Percentiles rank a stretch among this genome's conserved stretches.
Conservation (phyloP, 2,329 filamentous ascomycete genomes). For the Xylaria sp. region DNA sequence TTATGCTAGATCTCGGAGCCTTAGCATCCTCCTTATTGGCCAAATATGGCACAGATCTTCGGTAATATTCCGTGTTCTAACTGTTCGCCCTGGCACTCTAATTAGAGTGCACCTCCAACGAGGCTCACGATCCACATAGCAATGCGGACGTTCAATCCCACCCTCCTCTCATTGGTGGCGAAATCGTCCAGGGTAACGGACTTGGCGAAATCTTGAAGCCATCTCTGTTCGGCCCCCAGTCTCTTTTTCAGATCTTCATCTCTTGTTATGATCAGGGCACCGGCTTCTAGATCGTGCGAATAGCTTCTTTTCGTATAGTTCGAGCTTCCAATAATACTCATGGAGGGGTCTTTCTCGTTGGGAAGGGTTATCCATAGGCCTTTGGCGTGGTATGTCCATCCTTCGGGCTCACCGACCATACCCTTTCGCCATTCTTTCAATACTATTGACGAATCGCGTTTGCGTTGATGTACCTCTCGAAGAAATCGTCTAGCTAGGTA, state of each 20-base stretch:
- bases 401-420: slow-evolving; percentile 79
- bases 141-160: slow-evolving; percentile 83
- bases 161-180: slow-evolving; percentile 80
- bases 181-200: slow-evolving; percentile 80
- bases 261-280: slow-evolving; percentile 83
- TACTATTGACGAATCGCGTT: slow-evolving; percentile 67
- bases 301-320: slow-evolving; percentile 98
- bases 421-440: slow-evolving; percentile 91
- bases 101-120: slow-evolving; percentile 84
- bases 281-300: slow-evolving; percentile 88
- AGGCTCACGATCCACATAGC: slow-evolving; percentile 94
- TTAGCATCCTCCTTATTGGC: slow-evolving; percentile 7
- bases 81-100: neutral
- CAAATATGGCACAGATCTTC: slow-evolving; percentile 21
- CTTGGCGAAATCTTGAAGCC: slow-evolving; percentile 79
- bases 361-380: slow-evolving; percentile 89
- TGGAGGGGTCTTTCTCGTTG: slow-evolving; percentile 70
- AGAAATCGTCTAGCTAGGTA: slow-evolving; percentile 86
- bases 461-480: slow-evolving; percentile 60
- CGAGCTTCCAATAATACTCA: slow-evolving; percentile 88
- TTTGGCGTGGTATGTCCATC: slow-evolving; percentile 99
- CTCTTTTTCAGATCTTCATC: slow-evolving; percentile 76
- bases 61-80: neutral
- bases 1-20: slow-evolving; percentile 21
- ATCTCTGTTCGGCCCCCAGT: slow-evolving; percentile 81